Percentiles rank a stretch among this genome's conserved stretches.
Evolutionary conservation across 176 grass and related monocot species (phyloP).

Genomic region (Dactylis glomerata): DNA sequence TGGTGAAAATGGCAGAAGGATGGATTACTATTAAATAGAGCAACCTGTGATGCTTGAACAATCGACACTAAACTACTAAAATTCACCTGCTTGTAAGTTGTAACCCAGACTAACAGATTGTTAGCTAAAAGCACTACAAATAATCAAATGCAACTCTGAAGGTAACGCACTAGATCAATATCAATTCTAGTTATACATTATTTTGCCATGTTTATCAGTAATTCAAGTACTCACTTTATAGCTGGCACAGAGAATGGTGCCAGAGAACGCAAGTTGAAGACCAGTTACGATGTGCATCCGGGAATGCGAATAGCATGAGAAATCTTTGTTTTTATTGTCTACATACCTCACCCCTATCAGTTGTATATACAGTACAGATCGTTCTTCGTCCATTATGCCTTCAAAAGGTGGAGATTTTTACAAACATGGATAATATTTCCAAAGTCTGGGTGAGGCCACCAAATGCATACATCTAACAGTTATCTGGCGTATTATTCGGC

Average conservation of each 20-base stretch:
- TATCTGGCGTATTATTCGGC: no score
- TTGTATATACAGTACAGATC: neutral
- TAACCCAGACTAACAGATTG: neutral
- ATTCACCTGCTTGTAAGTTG: neutral
- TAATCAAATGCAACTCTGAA: neutral
- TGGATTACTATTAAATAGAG: neutral
- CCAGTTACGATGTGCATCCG: neutral
- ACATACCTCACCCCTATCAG: neutral
- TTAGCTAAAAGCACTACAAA: neutral
- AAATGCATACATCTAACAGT: no score
- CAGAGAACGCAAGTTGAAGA: neutral
- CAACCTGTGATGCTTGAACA: neutral
- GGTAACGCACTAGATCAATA: neutral
- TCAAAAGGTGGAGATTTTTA: neutral
- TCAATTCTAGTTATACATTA: neutral
- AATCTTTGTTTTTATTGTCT: neutral
- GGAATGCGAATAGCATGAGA: neutral
- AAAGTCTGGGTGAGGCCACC: neutral
- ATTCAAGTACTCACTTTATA: neutral
- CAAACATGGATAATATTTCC: neutral
- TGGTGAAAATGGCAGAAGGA: neutral
- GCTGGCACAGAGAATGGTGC: neutral
- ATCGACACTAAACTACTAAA: neutral
- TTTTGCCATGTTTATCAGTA: neutral
- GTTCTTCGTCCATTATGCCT: neutral